Evolutionary conservation across 2,329 filamentous ascomycete species (phyloP).

Genomic region (Scedosporium apiospermum): DNA sequence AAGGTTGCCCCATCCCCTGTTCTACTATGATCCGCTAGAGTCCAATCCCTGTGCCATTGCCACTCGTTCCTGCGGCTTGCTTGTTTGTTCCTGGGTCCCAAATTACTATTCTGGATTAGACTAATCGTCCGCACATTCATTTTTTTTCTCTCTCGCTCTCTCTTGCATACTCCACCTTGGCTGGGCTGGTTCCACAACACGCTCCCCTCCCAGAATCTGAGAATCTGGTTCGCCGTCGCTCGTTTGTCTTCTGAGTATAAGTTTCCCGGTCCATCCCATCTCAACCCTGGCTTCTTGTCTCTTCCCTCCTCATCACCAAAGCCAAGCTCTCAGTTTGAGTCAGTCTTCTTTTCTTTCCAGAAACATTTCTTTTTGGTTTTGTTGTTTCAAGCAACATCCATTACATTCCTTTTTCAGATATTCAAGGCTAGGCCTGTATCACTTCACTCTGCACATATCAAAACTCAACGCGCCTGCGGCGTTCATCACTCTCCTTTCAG

Average conservation of each 20-base stretch:
- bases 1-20: background rate
- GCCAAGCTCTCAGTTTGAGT: conserved; percentile 1
- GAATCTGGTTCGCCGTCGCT: conserved; percentile 6
- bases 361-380: conserved; percentile 1
- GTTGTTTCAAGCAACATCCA: conserved; percentile 4
- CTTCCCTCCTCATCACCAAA: conserved; percentile 6
- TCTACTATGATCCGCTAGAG: background rate
- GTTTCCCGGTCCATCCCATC: conserved; percentile 4
- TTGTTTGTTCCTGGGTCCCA: conserved; percentile 15
- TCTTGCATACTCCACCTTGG: background rate
- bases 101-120: conserved; percentile 8
- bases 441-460: conserved; percentile 15
- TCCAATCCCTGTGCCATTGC: conserved; percentile 4
- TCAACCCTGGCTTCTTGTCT: background rate
- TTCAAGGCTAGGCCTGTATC: conserved; percentile 27
- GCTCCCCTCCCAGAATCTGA: background rate
- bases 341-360: conserved; percentile 6
- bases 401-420: conserved; percentile 14
- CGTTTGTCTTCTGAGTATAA: conserved; percentile 9
- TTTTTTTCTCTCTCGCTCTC: background rate
- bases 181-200: background rate
- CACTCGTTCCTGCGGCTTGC: conserved; percentile 18
- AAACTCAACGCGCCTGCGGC: conserved; percentile 16
- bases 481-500: conserved; percentile 11
- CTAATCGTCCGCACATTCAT: conserved; percentile 9